Evolutionary conservation across 164 flowering plant genomes (phyloP), one percentile per base, ranked within the genome.

Genomic region (Hamamelis virginiana): DNA sequence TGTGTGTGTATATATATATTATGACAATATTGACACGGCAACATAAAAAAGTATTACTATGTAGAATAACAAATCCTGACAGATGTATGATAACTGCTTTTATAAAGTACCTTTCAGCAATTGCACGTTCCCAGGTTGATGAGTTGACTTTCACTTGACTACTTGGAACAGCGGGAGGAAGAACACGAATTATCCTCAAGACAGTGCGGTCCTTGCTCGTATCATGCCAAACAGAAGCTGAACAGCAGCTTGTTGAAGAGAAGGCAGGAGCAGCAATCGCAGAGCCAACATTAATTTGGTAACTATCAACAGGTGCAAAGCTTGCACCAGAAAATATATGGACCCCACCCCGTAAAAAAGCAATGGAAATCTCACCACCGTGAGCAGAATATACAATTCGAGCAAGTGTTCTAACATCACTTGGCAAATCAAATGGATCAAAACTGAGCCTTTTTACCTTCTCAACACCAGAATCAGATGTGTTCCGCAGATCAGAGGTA

Each of bases 361-460:
- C 86, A 79, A 96, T 88, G 75, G 98, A 95, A 78, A 96, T 86
- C 84, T 96, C 99, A 75, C 98, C 98, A 66, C 99, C 97, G 88
- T 96, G 95, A 76, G 91, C 89, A 77, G 98, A 93, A 79, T 89
- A 96, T 2, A 91, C 89, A 73, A 96, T 90, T 63, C 94, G 89
- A 74, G 98, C 97, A 66, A 96, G 89, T 15, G 94, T 81, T 75
- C 97, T 82, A 61, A 91, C 80, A 77, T 96, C 99, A 83, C 97
- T 96, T 13, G 99, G 99, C 65, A 93, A 80, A 82, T 96, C 96
- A 79, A 88, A 89, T 55, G 94, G 96, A 78, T 93, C 97, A 83
- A 93, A 93, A 73, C 78, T 82, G 62, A 87, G 83, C 64, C 84
- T 77, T 62, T 84, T 90, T 67, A 71, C 72, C 75, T 84, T 85